phyloP scores from a whole-genome alignment of 140 eudicot species.

The Cichorium intybus region DNA sequence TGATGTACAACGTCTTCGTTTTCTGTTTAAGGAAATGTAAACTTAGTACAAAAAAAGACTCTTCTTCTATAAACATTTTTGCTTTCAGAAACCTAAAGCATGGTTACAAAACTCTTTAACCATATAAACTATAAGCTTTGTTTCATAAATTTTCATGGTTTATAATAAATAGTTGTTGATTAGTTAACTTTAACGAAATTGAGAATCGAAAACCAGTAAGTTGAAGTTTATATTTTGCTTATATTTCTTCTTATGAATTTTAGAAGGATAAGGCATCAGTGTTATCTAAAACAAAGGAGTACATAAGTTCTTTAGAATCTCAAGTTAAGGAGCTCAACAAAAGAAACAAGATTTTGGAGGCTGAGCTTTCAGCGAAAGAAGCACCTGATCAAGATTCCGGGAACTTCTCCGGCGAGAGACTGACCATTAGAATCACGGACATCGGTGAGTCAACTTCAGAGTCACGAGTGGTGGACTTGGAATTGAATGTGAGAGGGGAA shows the following conservation, averaged over 20 bases:
- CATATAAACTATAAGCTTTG: no score
- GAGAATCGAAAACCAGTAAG: neutral
- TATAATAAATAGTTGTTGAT: neutral
- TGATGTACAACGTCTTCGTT: no score
- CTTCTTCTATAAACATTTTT: no score
- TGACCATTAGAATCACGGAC: constrained; percentile 23
- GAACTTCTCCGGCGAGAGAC: constrained; percentile 28
- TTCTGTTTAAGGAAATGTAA: no score
- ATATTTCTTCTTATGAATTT: neutral
- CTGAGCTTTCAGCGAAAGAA: constrained; percentile 19
- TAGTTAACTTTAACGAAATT: neutral
- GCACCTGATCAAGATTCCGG: neutral
- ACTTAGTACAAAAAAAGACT: no score
- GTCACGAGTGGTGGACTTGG: constrained; percentile 44
- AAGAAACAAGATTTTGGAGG: constrained; percentile 57
- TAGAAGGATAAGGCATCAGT: constrained; percentile 90
- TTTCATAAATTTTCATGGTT: no score
- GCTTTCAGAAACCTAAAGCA: neutral
- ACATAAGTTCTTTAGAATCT: constrained; percentile 52
- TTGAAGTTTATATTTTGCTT: neutral
- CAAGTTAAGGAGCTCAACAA: constrained; percentile 58
- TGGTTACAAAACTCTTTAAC: neutral
- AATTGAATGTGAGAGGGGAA: constrained; percentile 51
- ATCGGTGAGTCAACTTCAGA: constrained; percentile 45
- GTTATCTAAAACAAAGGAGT: constrained; percentile 53